Base-by-base conservation (phyloP, 2,329 filamentous ascomycete species). In the Pseudocercospora pini-densiflorae region DNA sequence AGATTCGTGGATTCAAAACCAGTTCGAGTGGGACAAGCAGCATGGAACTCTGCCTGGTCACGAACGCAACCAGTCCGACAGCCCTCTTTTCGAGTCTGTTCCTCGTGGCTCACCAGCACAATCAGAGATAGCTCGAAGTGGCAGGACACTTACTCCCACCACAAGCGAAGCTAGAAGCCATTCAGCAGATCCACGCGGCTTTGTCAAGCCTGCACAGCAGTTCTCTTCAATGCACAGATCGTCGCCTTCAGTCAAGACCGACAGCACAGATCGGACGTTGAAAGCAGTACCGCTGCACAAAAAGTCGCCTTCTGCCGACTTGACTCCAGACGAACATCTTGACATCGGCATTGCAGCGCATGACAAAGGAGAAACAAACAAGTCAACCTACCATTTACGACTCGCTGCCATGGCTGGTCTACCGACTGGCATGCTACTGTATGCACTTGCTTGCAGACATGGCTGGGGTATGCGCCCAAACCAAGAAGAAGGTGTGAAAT, bases 391-490 rank as follows among this genome's bases (percentile, higher is more conserved):
- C 76, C 95, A 99, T 77, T 86, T 99, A 53, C 91, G 95, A 36
- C 87, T 97, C 66, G 95, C 95, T 3, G 94, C 95, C 0, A 89
- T 90, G 73, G 90, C 92, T 64, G 92, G 93, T 55, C 88, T 97
- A 65, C 92, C 95, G 0, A 97, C 94, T 0, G 95, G 91, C 23
- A 99, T 99, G 95, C 87, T 99, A 12, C 85, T 98, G 33, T 99
- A 97, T 78, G 95, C 94, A 5, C 85, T 99, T 40, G 95, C 95
- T 10, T 98, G 94, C 76, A 88, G 95, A 59, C 95, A 99, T 77
- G 95, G 95, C 58, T 99, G 95, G 95, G 95, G 95, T 19, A 97
- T 98, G 92, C 90, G 94, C 9, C 88, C 93, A 7, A 97, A 97
- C 77, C 93, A 93, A 75, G 86, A 86, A 57, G 95, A 99, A 79